Base-by-base conservation (phyloP, 371 early-diverging fungal genomes). In the Circinella minor region DNA sequence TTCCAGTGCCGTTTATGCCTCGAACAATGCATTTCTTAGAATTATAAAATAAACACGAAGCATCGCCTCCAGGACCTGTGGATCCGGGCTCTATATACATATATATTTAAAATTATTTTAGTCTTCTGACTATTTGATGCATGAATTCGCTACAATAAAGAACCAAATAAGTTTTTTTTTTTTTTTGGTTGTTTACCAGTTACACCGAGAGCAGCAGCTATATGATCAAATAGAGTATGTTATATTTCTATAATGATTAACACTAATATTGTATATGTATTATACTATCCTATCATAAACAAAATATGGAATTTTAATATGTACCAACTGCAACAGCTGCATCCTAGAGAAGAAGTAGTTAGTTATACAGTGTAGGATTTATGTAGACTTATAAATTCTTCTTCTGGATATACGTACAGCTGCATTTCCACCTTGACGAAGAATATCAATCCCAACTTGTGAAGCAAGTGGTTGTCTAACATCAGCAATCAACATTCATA, bases 11-110 rank as follows among this genome's bases (percentile, higher is more conserved):
- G 77, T 95, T 95, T 11, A 92, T 71, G 0, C 86, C 92, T 38
- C 77, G 74, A 17, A 93, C 91, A 1, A 70, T 77, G 36, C 83
- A 80, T 11, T 76, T 73, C 60, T 85, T 90, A 37, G 90, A 88
- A 69, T 90, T 84, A 75, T 91, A 94, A 71, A 89, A 93, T 17
- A 97, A 82, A 68, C 93, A 90, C 76, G 96, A 97, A 39, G 89
- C 90, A 74, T 96, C 98, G 43, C 98, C 98, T 47, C 98, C 98
- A 64, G 96, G 88, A 11, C 98, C 98, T 13, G 96, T 94, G 0
- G 93, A 92, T 47, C 88, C 84, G 7, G 97, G 94, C 76, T 96
- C 94, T 86, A 57, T 36, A 34, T 13, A 34, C 7, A 15, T 8
- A n/a, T 3, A 43, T 43, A 43, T 43, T 6, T 43, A 43, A 11